These are phyloP conservation scores for Penicillium alfredii DNA, from an alignment of 495 filamentous ascomycete genomes.

Conservation along the genomic window DNA sequence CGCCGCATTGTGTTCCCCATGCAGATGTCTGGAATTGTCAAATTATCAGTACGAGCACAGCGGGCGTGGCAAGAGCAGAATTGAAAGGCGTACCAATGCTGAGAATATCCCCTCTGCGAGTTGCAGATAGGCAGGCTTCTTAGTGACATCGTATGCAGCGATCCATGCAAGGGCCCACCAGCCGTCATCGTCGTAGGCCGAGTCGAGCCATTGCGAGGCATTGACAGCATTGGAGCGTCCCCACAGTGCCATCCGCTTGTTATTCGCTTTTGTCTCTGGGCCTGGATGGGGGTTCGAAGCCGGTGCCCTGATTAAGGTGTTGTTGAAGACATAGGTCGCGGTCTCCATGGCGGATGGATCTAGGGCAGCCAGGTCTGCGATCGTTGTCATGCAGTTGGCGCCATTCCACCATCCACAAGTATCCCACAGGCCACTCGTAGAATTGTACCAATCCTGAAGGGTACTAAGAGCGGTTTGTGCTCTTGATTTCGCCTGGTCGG, in stretches of 20 bases:
- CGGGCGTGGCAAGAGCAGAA: neutral
- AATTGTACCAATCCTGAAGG: slow-evolving; percentile 61
- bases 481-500: slow-evolving; percentile 23
- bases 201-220: slow-evolving; percentile 43
- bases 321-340: slow-evolving; percentile 36
- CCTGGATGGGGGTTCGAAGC: slow-evolving; percentile 21
- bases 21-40: slow-evolving; percentile 28
- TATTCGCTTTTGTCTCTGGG: slow-evolving; percentile 10
- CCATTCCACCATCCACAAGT: slow-evolving; percentile 73
- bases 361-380: slow-evolving; percentile 54
- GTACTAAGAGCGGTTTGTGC: slow-evolving; percentile 41
- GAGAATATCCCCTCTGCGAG: slow-evolving; percentile 55
- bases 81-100: slow-evolving; percentile 41
- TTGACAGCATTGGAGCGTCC: slow-evolving; percentile 8
- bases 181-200: slow-evolving; percentile 65
- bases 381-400: slow-evolving; percentile 59
- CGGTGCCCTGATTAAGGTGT: slow-evolving; percentile 32
- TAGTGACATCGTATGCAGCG: slow-evolving; percentile 57
- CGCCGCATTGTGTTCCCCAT: slow-evolving; percentile 42
- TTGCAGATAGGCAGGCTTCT: slow-evolving; percentile 47
- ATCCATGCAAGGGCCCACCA: slow-evolving; percentile 71
- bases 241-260: slow-evolving; percentile 4
- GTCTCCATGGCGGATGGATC: slow-evolving; percentile 29
- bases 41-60: too few relatives aligned
- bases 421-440: slow-evolving; percentile 55